phyloP scores from a whole-genome alignment of 495 filamentous ascomycete species.

The Tetracladium setigerum region DNA sequence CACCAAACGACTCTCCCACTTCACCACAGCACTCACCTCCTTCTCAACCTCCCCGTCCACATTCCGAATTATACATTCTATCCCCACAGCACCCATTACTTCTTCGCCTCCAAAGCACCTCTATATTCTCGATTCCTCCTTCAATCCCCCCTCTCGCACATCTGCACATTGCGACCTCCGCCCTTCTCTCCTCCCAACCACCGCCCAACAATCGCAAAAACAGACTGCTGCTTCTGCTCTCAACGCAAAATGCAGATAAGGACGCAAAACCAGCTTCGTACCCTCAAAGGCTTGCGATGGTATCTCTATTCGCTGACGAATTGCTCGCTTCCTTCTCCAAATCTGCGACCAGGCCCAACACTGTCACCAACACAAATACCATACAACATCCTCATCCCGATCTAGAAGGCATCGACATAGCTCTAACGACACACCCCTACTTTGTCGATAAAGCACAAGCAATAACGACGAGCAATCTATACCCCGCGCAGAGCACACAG shows the following conservation, averaged over 20 bases:
- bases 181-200: slow-evolving; percentile 37
- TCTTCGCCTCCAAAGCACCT: slow-evolving; percentile 33
- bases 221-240: slow-evolving; percentile 72
- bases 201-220: slow-evolving; percentile 20
- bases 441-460: slow-evolving; percentile 78
- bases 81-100: slow-evolving; percentile 2
- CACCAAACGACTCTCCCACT: slow-evolving; percentile 7
- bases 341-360: neutral
- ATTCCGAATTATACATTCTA: slow-evolving; percentile 16
- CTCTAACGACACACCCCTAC: slow-evolving; percentile 71
- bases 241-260: slow-evolving; percentile 92
- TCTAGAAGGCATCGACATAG: slow-evolving; percentile 58
- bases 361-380: neutral
- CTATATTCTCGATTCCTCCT: slow-evolving; percentile 88
- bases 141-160: slow-evolving; percentile 88
- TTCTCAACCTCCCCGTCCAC: slow-evolving; percentile 14
- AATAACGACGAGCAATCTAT: slow-evolving; percentile 49
- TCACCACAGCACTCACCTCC: slow-evolving; percentile 9
- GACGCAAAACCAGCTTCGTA: slow-evolving; percentile 75
- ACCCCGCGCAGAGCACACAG: slow-evolving; percentile 46
- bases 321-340: slow-evolving; percentile 31
- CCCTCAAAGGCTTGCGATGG: slow-evolving; percentile 76
- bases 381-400: neutral
- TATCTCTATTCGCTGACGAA: slow-evolving; percentile 71
- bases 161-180: slow-evolving; percentile 62